Evolutionary conservation across 106 monocot species (phyloP).

Genomic region (Chionographis japonica): DNA sequence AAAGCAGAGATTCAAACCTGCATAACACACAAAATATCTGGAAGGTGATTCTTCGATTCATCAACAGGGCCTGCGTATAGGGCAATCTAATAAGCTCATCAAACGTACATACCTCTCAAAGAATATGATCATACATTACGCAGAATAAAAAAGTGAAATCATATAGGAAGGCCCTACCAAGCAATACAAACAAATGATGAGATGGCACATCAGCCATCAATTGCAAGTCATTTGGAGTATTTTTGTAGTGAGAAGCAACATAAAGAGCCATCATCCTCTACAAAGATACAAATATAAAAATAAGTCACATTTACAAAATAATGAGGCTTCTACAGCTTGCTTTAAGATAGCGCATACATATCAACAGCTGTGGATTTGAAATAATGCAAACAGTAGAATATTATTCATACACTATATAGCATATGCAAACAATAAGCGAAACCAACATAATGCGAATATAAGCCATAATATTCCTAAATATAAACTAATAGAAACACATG

Average conservation of each 20-base stretch:
- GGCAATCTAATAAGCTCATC: neutral
- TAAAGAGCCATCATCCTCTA: constrained; percentile 99
- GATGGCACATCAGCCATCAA: constrained; percentile 99
- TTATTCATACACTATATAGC: neutral
- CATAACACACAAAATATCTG: constrained; percentile 96
- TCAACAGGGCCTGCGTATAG: constrained; percentile 80
- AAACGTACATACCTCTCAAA: neutral
- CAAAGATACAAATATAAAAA: constrained; percentile 20
- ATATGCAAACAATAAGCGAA: too few species aligned
- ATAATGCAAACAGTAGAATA: neutral
- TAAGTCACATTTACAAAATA: constrained; percentile 4
- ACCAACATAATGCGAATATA: neutral
- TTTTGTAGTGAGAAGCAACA: constrained; percentile 99
- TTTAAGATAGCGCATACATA: too few species aligned
- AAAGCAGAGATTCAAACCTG: constrained; percentile 42
- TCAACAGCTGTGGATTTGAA: neutral
- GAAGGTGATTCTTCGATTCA: constrained; percentile 83
- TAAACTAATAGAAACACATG: neutral
- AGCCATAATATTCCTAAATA: too few species aligned
- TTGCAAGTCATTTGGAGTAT: constrained; percentile 98
- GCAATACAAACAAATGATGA: constrained; percentile 96
- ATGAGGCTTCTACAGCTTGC: neutral
- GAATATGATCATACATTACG: neutral
- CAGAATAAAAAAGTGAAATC: neutral
- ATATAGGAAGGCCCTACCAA: constrained; percentile 43